Base-by-base conservation (phyloP, 305 asterid genomes). In the Fraxinus nigra region DNA sequence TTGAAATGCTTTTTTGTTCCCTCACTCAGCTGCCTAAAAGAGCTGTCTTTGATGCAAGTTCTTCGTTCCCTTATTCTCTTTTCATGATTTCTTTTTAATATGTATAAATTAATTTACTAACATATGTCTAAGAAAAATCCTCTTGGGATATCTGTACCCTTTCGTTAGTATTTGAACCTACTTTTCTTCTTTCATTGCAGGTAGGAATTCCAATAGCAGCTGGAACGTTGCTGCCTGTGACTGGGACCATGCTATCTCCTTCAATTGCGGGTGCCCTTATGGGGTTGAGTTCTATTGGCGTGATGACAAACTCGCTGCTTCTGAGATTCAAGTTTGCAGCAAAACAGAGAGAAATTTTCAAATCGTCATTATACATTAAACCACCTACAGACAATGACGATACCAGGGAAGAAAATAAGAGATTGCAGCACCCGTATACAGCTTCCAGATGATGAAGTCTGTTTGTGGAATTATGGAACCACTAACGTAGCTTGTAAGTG, bases 241-340 rank as follows among this genome's bases (percentile, higher is more conserved):
- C 95, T 1, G 98, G 99, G 84, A 93, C 93, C 56, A 92, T 94
- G 93, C 94, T 94, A 33, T 94, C 99, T 63, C 99, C 99, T 78
- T 94, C 99, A 51, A 90, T 97, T 76, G 98, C 99, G 3, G 99
- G 99, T 75, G 99, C 96, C 65, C 94, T 96, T 72, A 96, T 96
- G 99, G 99, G 99, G 72, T 86, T 96, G 84, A 96, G 99, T 90
- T 96, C 98, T 34, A 89, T 96, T 56, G 99, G 98, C 22, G 99
- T 96, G 72, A 92, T 94, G 98, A 81, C 95, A 61, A 96, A 96
- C 89, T 96, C 99, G 1, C 88, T 96, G 79, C 90, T 94, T 59
- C 88, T 96, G 83, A 87, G 97, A 86, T 78, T 93, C 59, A 96
- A 90, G 89, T 91, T 90, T 81, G 75, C 85, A 51, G 81, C 97